Percentiles rank a stretch among this genome's conserved stretches.
Evolutionary conservation across 177 flowering plant genomes (phyloP).

Genomic region (Vitis hybrid): DNA sequence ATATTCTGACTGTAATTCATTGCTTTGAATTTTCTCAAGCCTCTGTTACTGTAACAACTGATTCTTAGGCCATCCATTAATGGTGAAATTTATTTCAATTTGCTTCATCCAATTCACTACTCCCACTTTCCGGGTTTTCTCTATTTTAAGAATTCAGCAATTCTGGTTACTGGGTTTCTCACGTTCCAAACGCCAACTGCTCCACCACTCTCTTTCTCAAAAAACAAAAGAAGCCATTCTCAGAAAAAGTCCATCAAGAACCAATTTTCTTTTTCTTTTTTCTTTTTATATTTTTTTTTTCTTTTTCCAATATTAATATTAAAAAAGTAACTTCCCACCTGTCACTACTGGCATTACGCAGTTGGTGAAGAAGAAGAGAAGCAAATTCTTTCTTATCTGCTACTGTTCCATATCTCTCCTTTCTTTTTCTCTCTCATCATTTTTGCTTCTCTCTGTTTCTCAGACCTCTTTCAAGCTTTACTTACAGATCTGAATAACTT

Average conservation of each 20-base stretch:
- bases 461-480: constrained; percentile 2
- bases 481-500: constrained; percentile 9
- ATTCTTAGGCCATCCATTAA: constrained; percentile 16
- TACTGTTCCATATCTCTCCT: background rate
- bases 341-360: constrained; percentile 19
- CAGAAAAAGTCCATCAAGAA: no score
- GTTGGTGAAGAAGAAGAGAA: constrained; percentile 18
- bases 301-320: constrained; percentile 1
- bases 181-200: no score
- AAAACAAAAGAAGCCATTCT: no score
- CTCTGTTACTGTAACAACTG: constrained; percentile 26
- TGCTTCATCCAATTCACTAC: background rate
- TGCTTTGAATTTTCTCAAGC: constrained; percentile 1
- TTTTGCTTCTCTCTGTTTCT: constrained; percentile 11
- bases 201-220: no score
- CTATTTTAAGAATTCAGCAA: no score
- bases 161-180: no score
- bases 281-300: background rate
- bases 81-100: constrained; percentile 7
- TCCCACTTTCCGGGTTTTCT: constrained; percentile 5
- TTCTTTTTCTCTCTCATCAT: constrained; percentile 7
- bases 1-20: constrained; percentile 24
- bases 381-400: constrained; percentile 22
- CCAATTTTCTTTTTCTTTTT: constrained; percentile 1
- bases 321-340: constrained; percentile 22